Base-by-base conservation (phyloP, 2,329 filamentous ascomycete genomes). In the Pleurostoma richardsiae region DNA sequence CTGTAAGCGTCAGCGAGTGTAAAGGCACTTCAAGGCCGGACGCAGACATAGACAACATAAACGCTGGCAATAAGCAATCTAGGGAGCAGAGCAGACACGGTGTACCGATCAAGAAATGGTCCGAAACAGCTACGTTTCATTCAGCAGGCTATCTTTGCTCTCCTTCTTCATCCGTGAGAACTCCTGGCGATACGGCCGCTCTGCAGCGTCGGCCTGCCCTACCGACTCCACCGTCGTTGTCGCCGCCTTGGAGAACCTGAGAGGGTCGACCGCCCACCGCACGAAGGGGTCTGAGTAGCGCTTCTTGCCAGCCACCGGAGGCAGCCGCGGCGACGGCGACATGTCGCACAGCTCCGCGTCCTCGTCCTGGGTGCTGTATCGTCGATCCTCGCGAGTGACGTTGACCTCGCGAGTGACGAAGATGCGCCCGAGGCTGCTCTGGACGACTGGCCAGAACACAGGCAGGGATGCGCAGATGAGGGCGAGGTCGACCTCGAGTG, bases 401-500 rank as follows among this genome's bases (percentile, higher is more conserved):
- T 50, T 45, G 41, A 50, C 46, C 31, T 50, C 49, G 4, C 39
- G 38, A 6, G 49, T 50, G 7, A 50, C 46, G 48, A 66, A 65
- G 48, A 68, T 66, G 31, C 48, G 55, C 46, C 56, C 59, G 31
- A 65, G 33, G 6, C 47, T 49, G 27, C 60, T 51, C 19, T 55
- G 52, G 4, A 68, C 46, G 6, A 61, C 52, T 47, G 44, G 45
- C 41, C 41, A 48, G 29, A 41, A 47, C 2, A 50, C 45, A 10
- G 48, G 50, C 27, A 47, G 29, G 10, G 47, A 47, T 28, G 47
- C 48, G 28, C 45, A 48, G 6, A 46, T 26, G 3, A 46, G 45
- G 5, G 43, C 46, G 29, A 51, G 29, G 11, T 67, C 58, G 43
- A 66, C 56, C 43, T 68, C 65, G 43, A 67, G 53, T 0, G 55